Base-by-base conservation (phyloP, 2,329 filamentous ascomycete genomes). In the Nigrograna mackinnonii region DNA sequence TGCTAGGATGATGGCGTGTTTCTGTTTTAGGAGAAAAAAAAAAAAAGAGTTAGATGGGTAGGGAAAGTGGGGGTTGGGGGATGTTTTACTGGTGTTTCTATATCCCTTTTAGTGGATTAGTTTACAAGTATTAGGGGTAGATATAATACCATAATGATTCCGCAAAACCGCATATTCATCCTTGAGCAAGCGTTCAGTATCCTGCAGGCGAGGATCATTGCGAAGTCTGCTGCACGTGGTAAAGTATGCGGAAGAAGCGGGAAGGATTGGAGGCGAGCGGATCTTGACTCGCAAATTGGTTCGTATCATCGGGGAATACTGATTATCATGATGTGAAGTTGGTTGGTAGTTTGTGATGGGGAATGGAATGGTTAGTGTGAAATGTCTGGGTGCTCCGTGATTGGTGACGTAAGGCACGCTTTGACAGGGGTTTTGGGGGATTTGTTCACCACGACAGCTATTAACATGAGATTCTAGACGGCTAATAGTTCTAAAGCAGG, bases 81-180 rank as follows among this genome's bases (percentile, higher is more conserved):
- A 16, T 30, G 52, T 59, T n/a, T 17, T 44, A 68, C 66, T 30
- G 67, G 67, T 37, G 58, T 57, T 37, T 66, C 67, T 69, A 34
- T 4, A 16, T 3, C 4, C n/a, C 20, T 31, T 13, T 44, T 22
- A 35, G n/a, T 37, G 22, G n/a, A 14, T 35, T n/a, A 16, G 13
- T 36, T 4, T 6, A 14, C 3, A 41, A 22, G 33, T 19, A 11
- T 17, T 16, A 4, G 4, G 6, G 22, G 22, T n/a, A 4, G 43
- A 14, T 14, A 5, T 1, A 44, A 56, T 60, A 80, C 80, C 68
- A 62, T 87, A 87, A 43, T 74, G 67, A 12, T 79, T 72, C 35
- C 78, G 73, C 37, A 87, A 70, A 5, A 72, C 69, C 5, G 83
- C 82, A 63, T 80, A 87, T 53, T 86, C 79, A 62, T 86, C 80